These are phyloP conservation scores for Ustilago crameri DNA, from an alignment of 1,284 basidiomycete species.

Conservation along the genomic window DNA sequence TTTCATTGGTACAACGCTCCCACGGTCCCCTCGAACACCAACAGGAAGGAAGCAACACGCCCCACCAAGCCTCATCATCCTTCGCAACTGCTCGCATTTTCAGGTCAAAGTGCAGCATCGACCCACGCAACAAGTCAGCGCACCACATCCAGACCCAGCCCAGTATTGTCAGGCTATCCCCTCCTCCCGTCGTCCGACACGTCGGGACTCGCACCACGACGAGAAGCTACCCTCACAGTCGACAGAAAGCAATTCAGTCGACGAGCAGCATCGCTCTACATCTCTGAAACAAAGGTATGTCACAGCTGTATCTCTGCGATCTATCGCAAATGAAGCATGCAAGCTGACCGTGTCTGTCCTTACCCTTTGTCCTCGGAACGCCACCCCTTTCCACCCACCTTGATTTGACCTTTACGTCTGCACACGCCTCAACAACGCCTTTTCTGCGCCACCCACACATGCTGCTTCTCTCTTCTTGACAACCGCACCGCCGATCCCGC, in stretches of 20 bases:
- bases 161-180: not conserved
- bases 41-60: conserved; percentile 1
- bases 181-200: conserved; percentile 2
- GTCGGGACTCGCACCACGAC: not conserved
- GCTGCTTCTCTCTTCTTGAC: not conserved
- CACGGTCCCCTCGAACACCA: not conserved
- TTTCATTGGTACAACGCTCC: no score
- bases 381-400: not conserved
- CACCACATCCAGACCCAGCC: not conserved
- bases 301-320: not conserved
- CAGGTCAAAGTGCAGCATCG: conserved; percentile 12
- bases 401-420: not conserved
- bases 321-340: not conserved
- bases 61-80: not conserved
- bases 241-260: not conserved
- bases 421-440: not conserved
- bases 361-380: no score
- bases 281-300: not conserved
- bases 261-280: not conserved
- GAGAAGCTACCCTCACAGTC: not conserved
- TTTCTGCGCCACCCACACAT: not conserved
- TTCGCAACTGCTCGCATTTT: conserved; percentile 10
- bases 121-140: not conserved
- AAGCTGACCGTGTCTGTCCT: not conserved
- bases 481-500: not conserved